Base-by-base conservation (phyloP, 805 yeast genomes). In the Kodamaea hsintzibuensis region DNA sequence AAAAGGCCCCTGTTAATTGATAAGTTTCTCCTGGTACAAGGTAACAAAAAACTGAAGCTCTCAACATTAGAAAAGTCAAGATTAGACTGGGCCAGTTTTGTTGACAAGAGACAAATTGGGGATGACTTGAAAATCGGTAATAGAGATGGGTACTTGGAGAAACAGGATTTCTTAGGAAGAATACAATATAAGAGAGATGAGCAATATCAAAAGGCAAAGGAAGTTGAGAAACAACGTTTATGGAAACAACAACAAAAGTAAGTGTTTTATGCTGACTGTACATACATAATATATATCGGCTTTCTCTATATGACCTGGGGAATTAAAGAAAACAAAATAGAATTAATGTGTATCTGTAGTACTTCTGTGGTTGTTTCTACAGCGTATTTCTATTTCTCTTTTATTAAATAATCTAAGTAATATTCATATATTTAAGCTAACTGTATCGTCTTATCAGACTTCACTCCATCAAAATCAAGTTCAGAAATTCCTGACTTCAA, bases 41-140 rank as follows among this genome's bases (percentile, higher is more conserved):
- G 73, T 13, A 82, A 86, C 58, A 85, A 88, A 60, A 84, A 89
- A 33, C 70, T 60, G 60, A 93, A 91, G 66, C 77, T 95, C 57
- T 89, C 96, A 19, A 95, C 99, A 0, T 74, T 95, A 58, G 98
- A 95, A 67, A 95, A 95, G 70, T 89, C 96, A 0, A 78, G 96
- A 57, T 77, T 95, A 49, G 99, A 95, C 70, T 95, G 98, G 96
- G 96, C 96, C 0, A 83, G 89, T 47, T 91, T 89, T 71, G 97
- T 95, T 30, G 98, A 93, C 70, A 81, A 88, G 59, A 85, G 86
- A 58, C 91, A 91, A 53, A 85, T 95, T 47, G 79, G 82, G 50
- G 97, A 90, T 59, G 99, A 95, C 57, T 80, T 95, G 64, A 80
- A 79, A 47, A 79, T 82, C 53, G 88, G 86, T 65, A 92, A 91